Base-by-base conservation (phyloP, 2,329 filamentous ascomycete species). In the Fusarium oligoseptatum region DNA sequence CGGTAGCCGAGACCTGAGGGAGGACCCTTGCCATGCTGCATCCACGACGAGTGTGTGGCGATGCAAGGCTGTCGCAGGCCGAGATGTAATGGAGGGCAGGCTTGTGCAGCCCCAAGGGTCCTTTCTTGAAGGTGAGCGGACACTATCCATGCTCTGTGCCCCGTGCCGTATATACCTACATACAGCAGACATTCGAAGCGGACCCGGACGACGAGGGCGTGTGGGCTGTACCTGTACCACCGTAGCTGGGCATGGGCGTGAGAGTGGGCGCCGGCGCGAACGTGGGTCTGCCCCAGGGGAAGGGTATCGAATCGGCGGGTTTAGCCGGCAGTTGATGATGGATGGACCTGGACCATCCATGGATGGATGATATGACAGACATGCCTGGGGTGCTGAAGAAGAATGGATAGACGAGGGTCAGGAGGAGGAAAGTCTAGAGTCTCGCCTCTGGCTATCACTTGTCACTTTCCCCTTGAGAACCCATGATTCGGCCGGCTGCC, bases 251-350 rank as follows among this genome's bases (percentile, higher is more conserved):
- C 43, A 27, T 37, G 29, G 20, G 20, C 41, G 41, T 48, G 36
- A 29, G 29, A 24, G 50, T 56, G 48, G 34, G 50, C 50, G 27
- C 36, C 24, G 61, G 50, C 50, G 50, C 34, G 29, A 55, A 48
- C 72, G 45, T 73, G 72, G 70, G 63, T 75, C 50, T 73, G 72
- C 70, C 67, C 72, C 70, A 75, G 60, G 66, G 39, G 70, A 72
- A 75, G 60, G 72, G 66, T 71, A 75, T 73, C 72, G 66, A 75
- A 75, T 75, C 70, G 70, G 72, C 60, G 72, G 72, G 69, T 75
- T 75, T 73, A 62, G 58, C 34, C 20, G 66, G 63, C 41, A 64
- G 22, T 64, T 64, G 55, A 24, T 58, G 66, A 65, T 65, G 63
- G 50, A 45, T 43, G 20, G 41, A 45, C 41, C 41, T 43, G 20